Percentiles rank a stretch among this genome's conserved stretches.
Conservation (phyloP, 2,329 filamentous ascomycete genomes). For the Gaeumannomyces sp. region DNA sequence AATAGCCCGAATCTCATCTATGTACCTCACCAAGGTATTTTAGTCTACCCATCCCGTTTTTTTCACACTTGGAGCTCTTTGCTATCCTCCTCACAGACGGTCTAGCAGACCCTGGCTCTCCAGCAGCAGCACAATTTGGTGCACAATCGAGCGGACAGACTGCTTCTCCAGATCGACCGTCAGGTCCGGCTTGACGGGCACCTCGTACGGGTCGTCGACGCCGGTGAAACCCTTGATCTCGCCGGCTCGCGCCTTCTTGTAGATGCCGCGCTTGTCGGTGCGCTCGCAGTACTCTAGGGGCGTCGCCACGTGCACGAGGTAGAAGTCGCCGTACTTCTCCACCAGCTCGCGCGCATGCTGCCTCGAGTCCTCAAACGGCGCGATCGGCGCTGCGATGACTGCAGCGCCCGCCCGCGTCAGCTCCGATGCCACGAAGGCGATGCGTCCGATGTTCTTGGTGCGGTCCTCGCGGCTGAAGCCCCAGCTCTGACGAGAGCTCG, state of each 20-base stretch:
- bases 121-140: constrained; percentile 90
- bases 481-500: constrained; percentile 90
- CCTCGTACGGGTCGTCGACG: constrained; percentile 95
- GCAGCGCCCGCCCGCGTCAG: constrained; percentile 88
- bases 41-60: too few relatives aligned
- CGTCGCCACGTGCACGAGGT: constrained; percentile 90
- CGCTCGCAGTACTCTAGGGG: constrained; percentile 88
- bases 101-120: constrained; percentile 88
- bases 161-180: constrained; percentile 81
- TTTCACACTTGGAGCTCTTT: too few relatives aligned
- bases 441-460: constrained; percentile 89
- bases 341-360: constrained; percentile 75
- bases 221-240: constrained; percentile 98
- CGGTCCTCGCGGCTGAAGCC: constrained; percentile 91
- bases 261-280: constrained; percentile 90
- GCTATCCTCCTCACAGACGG: constrained; percentile 39
- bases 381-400: constrained; percentile 94
- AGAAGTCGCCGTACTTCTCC: constrained; percentile 85
- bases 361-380: constrained; percentile 78
- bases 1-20: too few relatives aligned
- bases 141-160: constrained; percentile 85
- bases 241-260: constrained; percentile 73
- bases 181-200: constrained; percentile 72
- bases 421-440: constrained; percentile 93
- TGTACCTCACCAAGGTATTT: too few relatives aligned